These are phyloP conservation scores for Pichia sp. DNA, from an alignment of 1,139 yeast species.

Conservation along the genomic window DNA sequence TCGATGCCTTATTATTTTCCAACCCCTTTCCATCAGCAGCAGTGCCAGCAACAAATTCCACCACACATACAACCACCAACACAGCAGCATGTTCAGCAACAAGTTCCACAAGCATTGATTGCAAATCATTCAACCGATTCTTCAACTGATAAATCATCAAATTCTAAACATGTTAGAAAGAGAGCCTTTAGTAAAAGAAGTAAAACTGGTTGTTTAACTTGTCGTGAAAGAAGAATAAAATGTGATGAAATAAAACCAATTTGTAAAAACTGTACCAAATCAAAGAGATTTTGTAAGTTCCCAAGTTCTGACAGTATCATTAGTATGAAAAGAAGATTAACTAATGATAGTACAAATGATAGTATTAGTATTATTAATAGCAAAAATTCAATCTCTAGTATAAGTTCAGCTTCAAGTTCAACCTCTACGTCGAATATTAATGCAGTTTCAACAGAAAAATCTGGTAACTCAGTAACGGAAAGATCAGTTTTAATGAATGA, in stretches of 20 bases:
- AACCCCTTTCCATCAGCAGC: neutral
- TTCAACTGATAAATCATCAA: neutral
- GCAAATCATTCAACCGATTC: too few relatives aligned
- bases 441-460: neutral
- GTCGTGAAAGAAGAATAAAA: conserved; percentile 62
- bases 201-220: conserved; percentile 70
- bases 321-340: neutral
- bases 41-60: neutral
- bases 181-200: conserved; percentile 41
- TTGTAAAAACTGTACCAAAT: conserved; percentile 67
- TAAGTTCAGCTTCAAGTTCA: neutral
- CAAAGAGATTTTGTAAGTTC: conserved; percentile 50
- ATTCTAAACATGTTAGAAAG: conserved; percentile 11
- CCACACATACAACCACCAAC: neutral
- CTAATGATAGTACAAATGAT: neutral
- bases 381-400: neutral
- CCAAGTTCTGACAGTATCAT: neutral
- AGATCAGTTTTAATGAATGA: neutral
- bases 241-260: conserved; percentile 74
- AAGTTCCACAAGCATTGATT: neutral
- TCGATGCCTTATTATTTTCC: too few relatives aligned
- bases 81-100: neutral
- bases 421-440: neutral
- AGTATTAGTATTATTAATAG: neutral
- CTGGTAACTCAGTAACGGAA: neutral